Evolutionary conservation across 75 land plant species (phyloP).

Genomic region (Picea glauca): DNA sequence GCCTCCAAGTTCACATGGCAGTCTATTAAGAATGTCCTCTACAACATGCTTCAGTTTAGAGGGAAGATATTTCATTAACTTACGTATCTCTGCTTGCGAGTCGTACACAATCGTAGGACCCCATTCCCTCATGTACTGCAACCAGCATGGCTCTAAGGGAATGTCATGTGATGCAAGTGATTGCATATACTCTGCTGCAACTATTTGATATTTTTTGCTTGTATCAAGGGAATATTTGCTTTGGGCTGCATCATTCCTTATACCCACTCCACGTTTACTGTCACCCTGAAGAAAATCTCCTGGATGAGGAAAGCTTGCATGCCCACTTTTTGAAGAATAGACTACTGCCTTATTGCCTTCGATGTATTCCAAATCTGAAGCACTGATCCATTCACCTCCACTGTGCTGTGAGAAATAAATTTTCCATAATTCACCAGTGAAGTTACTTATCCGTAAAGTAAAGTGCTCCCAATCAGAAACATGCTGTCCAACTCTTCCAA

Average conservation of each 20-base stretch:
- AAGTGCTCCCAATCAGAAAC: constrained; percentile 93
- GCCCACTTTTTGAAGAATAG: constrained; percentile 76
- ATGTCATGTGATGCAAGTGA: constrained; percentile 24
- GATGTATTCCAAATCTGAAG: constrained; percentile 56
- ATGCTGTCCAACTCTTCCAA: constrained; percentile 70
- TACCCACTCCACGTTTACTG: constrained; percentile 64
- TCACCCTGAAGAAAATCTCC: constrained; percentile 82
- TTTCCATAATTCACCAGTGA: constrained; percentile 62
- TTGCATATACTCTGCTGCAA: constrained; percentile 78
- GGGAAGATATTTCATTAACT: constrained; percentile 47
- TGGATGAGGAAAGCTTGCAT: constrained; percentile 73
- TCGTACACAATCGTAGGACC: constrained; percentile 78
- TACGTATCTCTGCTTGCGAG: constrained; percentile 61
- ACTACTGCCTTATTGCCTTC: constrained; percentile 54
- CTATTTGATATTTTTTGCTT: constrained; percentile 50
- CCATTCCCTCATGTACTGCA: constrained; percentile 93
- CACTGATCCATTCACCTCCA: constrained; percentile 68
- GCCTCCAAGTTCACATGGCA: constrained; percentile 70
- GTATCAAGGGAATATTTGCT: constrained; percentile 57
- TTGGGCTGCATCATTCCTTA: constrained; percentile 66
- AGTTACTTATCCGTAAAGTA: constrained; percentile 74
- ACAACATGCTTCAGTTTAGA: constrained; percentile 37
- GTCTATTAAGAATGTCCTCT: constrained; percentile 36
- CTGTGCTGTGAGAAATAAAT: constrained; percentile 85
- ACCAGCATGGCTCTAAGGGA: constrained; percentile 69